phyloP scores from a whole-genome alignment of 352 stramenopile species.

The Lagenidium giganteum region DNA sequence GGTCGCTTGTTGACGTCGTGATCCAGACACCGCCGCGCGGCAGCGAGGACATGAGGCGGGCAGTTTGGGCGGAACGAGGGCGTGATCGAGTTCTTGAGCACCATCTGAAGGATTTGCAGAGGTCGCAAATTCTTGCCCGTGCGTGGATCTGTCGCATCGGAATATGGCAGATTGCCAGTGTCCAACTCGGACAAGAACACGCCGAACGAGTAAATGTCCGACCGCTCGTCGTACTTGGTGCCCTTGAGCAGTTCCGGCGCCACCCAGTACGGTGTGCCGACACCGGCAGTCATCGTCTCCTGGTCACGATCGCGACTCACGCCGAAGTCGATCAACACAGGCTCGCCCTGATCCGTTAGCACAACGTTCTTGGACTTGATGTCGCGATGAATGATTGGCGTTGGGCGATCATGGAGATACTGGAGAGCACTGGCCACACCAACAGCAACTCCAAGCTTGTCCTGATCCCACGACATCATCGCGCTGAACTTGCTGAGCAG shows the following conservation, averaged over 20 bases:
- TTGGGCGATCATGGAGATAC: constrained; percentile 27
- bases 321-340: constrained; percentile 76
- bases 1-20: no score
- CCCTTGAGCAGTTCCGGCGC: constrained; percentile 55
- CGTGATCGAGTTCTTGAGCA: no score
- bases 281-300: constrained; percentile 32
- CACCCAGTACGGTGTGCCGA: constrained; percentile 73
- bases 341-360: constrained; percentile 45
- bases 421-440: constrained; percentile 23
- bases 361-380: constrained; percentile 75
- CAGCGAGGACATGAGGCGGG: no score
- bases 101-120: no score
- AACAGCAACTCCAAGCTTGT: constrained; percentile 24
- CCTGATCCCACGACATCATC: constrained; percentile 13
- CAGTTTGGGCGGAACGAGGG: no score
- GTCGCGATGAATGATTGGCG: constrained; percentile 39
- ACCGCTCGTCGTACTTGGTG: constrained; percentile 30
- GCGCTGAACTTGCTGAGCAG: constrained; percentile 11
- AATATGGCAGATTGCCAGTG: constrained; percentile 27
- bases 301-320: constrained; percentile 22
- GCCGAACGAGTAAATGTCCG: constrained; percentile 69
- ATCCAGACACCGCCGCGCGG: no score
- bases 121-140: no score
- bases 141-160: no score
- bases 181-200: constrained; percentile 43